Percentiles rank a stretch among this genome's conserved stretches.
phyloP scores from a whole-genome alignment of 2,329 filamentous ascomycete genomes.

The Lachnellula hyalina region DNA sequence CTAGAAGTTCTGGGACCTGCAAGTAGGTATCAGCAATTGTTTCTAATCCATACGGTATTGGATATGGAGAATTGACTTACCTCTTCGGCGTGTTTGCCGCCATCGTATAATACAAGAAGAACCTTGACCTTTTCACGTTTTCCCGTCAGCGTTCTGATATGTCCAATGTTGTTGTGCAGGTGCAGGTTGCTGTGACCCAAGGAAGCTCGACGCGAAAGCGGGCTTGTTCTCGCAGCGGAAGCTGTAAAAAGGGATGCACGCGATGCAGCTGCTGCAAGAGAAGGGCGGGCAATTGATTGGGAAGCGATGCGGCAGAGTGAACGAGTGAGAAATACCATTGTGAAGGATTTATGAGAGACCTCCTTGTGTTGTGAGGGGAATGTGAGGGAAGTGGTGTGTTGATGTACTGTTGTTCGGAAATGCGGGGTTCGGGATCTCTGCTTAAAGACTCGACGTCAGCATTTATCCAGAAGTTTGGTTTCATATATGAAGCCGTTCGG shows the following conservation, averaged over 20 bases:
- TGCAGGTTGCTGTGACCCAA: conserved; percentile 3
- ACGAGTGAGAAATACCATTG: conserved; percentile 42
- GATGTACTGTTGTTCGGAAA: not conserved
- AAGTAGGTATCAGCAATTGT: conserved; percentile 12
- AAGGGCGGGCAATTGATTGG: conserved; percentile 6
- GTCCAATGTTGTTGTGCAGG: conserved; percentile 20
- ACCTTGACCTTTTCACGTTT: conserved; percentile 73
- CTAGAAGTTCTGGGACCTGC: conserved; percentile 67
- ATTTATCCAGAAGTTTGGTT: no score
- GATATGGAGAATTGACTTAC: conserved; percentile 32
- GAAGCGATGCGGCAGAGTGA: conserved; percentile 26
- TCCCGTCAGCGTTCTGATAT: conserved; percentile 31
- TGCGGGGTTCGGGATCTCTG: conserved; percentile 2
- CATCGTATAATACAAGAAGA: conserved; percentile 90
- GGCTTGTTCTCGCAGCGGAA: conserved; percentile 15
- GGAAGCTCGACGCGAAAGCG: conserved; percentile 11
- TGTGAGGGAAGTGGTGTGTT: no score
- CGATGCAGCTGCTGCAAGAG: conserved; percentile 13
- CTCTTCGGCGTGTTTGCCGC: conserved; percentile 76
- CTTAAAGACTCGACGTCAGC: no score
- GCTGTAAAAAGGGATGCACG: conserved; percentile 14
- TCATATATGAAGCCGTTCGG: no score
- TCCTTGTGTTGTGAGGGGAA: not conserved
- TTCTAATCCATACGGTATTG: not conserved
- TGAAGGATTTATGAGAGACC: conserved; percentile 29